These are phyloP conservation scores for Gomphus bonarii DNA, from an alignment of 1,284 basidiomycete genomes.

Conservation along the genomic window DNA sequence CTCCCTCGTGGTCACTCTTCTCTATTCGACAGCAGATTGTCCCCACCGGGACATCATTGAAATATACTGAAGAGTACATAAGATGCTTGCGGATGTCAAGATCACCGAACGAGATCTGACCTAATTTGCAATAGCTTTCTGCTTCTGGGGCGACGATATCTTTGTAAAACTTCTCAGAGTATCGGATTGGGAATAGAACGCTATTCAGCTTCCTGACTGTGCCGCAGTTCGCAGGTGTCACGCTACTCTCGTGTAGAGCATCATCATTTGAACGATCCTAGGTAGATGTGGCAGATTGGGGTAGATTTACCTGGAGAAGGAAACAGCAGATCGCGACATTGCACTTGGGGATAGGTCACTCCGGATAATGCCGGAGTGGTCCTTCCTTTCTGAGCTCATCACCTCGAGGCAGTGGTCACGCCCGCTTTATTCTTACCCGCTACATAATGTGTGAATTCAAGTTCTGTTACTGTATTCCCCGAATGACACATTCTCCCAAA, in stretches of 20 bases:
- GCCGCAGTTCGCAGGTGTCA: conserved; percentile 72
- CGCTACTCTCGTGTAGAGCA: conserved; percentile 9
- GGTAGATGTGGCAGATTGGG: neutral
- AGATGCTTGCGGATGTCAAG: neutral
- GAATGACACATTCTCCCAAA: neutral
- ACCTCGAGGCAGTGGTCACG: conserved; percentile 10
- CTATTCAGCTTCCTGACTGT: conserved; percentile 74
- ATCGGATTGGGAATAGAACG: conserved; percentile 72
- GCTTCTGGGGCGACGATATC: conserved; percentile 60
- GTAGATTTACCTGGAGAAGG: conserved; percentile 10
- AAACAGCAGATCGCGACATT: conserved; percentile 9
- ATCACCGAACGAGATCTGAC: conserved; percentile 22
- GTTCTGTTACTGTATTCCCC: neutral
- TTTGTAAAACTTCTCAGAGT: conserved; percentile 73
- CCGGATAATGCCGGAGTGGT: neutral
- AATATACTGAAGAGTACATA: conserved; percentile 47
- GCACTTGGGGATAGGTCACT: neutral
- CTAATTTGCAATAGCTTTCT: conserved; percentile 73
- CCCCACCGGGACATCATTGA: conserved; percentile 77
- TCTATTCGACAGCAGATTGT: conserved; percentile 74
- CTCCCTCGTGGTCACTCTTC: conserved; percentile 36
- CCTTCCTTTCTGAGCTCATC: neutral
- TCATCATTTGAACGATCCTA: neutral
- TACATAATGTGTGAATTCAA: conserved; percentile 1
- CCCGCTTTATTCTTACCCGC: neutral